Conservation (phyloP, 805 yeast species). For the Starmerella stigmatis region DNA sequence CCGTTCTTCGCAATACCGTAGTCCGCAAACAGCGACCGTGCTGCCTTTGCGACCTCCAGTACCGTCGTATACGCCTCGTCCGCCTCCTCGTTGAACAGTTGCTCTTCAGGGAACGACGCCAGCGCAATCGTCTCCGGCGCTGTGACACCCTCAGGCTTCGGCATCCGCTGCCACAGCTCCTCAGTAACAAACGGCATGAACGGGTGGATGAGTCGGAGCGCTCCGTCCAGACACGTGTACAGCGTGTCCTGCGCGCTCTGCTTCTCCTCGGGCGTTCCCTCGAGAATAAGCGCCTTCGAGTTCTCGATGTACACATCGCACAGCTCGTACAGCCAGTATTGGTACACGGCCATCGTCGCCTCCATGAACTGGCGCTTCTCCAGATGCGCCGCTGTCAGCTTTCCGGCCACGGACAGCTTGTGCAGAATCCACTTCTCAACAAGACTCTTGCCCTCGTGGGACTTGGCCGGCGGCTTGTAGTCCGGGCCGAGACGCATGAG, state of each 20-base stretch:
- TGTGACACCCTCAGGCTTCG: constrained; percentile 65
- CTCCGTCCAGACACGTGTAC: constrained; percentile 85
- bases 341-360: constrained; percentile 77
- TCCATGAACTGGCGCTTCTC: constrained; percentile 84
- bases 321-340: constrained; percentile 86
- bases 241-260: constrained; percentile 88
- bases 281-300: constrained; percentile 83
- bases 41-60: constrained; percentile 75
- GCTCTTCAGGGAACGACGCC: constrained; percentile 66
- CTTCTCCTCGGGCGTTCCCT: constrained; percentile 77
- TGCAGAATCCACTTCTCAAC: constrained; percentile 97
- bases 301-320: constrained; percentile 98
- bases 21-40: constrained; percentile 86
- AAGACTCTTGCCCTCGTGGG: constrained; percentile 67
- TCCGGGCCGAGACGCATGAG: constrained; percentile 84
- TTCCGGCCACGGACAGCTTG: constrained; percentile 62
- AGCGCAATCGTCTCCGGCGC: constrained; percentile 56
- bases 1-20: constrained; percentile 83
- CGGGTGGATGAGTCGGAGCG: constrained; percentile 86
- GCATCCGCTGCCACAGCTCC: constrained; percentile 98
- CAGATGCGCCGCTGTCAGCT: constrained; percentile 50
- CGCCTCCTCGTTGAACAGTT: constrained; percentile 53
- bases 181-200: constrained; percentile 97
- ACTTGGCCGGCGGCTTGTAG: constrained; percentile 64
- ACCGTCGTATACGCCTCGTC: constrained; percentile 71